Percentiles rank a stretch among this genome's conserved stretches.
These are phyloP conservation scores for Globisporangium sylvaticum DNA, from an alignment of 352 stramenopile genomes.

Conservation along the genomic window DNA sequence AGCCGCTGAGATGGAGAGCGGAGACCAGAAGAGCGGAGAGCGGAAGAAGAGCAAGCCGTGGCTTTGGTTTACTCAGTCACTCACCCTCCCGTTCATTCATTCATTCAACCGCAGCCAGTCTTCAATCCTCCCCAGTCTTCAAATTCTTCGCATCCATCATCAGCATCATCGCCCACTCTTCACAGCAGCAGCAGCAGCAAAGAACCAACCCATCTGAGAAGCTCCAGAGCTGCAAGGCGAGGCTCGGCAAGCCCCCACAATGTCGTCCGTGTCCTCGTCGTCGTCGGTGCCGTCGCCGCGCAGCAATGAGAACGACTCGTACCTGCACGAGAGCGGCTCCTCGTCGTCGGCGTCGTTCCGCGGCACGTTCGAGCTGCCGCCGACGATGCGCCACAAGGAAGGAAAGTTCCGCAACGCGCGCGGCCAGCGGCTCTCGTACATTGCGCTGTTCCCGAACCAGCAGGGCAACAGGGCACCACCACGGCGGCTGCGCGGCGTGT, in stretches of 20 bases:
- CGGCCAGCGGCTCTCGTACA: slow-evolving; percentile 37
- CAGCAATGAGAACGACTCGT: background rate
- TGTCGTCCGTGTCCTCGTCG: slow-evolving; percentile 3
- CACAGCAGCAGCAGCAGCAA: background rate
- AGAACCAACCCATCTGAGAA: background rate
- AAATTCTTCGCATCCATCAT: background rate
- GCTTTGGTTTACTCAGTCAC: background rate
- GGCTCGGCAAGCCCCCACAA: too few relatives aligned
- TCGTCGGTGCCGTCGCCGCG: background rate
- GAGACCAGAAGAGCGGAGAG: too few relatives aligned
- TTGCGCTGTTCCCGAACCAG: slow-evolving; percentile 30
- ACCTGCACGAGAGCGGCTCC: background rate
- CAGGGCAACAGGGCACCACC: background rate
- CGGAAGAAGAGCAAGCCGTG: too few relatives aligned
- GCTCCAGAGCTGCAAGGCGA: background rate
- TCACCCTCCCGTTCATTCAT: background rate
- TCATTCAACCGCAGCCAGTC: background rate
- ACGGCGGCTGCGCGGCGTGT: slow-evolving; percentile 25
- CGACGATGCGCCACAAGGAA: slow-evolving; percentile 29
- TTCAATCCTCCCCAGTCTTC: background rate
- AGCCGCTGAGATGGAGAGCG: too few relatives aligned
- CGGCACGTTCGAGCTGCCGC: slow-evolving; percentile 28
- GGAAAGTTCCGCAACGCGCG: slow-evolving; percentile 36
- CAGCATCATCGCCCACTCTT: background rate
- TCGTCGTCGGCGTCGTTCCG: background rate